Percentiles rank a stretch among this genome's conserved stretches.
Conservation (phyloP, 495 filamentous ascomycete species). For the Glutinoglossum americanum region DNA sequence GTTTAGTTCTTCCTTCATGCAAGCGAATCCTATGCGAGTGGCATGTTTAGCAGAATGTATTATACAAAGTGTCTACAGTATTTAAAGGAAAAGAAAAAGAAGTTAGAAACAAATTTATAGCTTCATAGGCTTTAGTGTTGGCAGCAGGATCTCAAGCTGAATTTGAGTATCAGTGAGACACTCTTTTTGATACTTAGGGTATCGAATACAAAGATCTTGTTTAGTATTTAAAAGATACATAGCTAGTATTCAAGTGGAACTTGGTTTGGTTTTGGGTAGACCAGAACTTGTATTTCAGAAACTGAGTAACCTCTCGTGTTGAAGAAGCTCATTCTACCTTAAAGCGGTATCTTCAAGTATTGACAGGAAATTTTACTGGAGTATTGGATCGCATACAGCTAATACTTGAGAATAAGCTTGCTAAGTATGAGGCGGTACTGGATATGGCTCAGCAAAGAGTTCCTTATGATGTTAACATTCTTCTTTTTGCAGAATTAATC, state of each 20-base stretch:
- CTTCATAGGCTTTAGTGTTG: background rate
- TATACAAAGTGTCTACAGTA: background rate
- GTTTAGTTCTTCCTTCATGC: background rate
- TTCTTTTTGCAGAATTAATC: background rate
- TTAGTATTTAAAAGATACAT: background rate
- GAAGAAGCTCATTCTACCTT: background rate
- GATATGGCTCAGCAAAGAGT: background rate
- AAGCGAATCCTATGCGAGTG: slow-evolving; percentile 1
- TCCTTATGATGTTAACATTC: background rate
- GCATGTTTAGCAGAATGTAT: slow-evolving; percentile 1
- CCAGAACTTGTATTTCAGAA: background rate
- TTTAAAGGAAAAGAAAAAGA: too few species aligned
- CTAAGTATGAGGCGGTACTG: background rate
- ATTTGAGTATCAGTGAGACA: background rate
- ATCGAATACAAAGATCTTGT: background rate
- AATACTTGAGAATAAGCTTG: background rate
- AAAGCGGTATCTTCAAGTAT: background rate
- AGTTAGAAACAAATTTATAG: background rate
- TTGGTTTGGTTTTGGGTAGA: background rate
- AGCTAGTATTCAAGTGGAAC: background rate
- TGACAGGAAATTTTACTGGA: background rate
- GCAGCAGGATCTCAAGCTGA: background rate
- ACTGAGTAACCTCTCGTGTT: background rate
- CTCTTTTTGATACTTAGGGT: background rate
- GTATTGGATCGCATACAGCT: background rate